Conservation (phyloP, 306 rosid species). For the Cucumis hystrix region DNA sequence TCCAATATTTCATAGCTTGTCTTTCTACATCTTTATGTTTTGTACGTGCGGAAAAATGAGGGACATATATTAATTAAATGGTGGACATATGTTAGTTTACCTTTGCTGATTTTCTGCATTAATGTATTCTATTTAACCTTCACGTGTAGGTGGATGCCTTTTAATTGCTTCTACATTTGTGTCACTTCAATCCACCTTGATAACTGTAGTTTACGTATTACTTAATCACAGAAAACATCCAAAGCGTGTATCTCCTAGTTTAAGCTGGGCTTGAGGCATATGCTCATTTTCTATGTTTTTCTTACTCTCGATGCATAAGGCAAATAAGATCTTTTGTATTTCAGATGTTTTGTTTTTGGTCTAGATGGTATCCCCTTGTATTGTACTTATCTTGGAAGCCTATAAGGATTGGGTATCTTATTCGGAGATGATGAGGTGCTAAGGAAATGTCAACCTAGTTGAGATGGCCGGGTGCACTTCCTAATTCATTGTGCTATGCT, state of each 20-base stretch:
- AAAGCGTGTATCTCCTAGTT: neutral
- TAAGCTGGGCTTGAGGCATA: neutral
- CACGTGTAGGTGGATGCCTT: neutral
- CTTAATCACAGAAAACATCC: neutral
- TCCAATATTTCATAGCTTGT: neutral
- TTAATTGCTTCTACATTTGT: neutral
- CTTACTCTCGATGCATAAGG: neutral
- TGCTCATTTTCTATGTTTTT: neutral
- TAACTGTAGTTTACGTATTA: neutral
- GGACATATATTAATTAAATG: neutral
- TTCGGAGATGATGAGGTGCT: too few relatives aligned
- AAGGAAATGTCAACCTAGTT: too few relatives aligned
- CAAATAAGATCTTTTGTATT: neutral
- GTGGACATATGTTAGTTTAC: neutral
- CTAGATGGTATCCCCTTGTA: too few relatives aligned
- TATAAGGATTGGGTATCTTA: too few relatives aligned
- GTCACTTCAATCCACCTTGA: neutral
- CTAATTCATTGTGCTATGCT: too few relatives aligned
- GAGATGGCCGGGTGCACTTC: too few relatives aligned
- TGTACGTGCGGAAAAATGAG: neutral
- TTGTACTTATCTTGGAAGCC: too few relatives aligned
- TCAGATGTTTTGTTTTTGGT: too few relatives aligned
- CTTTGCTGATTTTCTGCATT: neutral
- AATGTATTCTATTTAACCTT: neutral
- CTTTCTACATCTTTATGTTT: neutral